Evolutionary conservation across 768 basidiomycete genomes (phyloP).

Genomic region (Tulasnella sp.): DNA sequence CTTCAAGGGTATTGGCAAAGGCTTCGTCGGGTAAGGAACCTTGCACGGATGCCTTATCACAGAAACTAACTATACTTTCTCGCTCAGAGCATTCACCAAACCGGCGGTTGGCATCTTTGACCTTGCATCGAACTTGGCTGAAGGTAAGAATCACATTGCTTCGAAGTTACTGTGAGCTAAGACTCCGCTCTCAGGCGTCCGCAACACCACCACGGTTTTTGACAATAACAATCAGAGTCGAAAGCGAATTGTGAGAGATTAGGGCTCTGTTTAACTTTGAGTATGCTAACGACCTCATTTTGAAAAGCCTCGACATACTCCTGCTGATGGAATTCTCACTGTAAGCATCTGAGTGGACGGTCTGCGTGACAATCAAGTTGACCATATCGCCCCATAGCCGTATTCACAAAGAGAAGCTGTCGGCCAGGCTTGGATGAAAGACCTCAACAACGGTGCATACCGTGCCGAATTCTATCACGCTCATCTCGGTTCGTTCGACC

Average conservation of each 20-base stretch:
- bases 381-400: constrained; percentile 37
- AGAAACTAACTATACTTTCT: neutral
- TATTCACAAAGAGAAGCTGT: constrained; percentile 83
- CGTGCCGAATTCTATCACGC: constrained; percentile 80
- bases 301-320: constrained; percentile 66
- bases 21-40: constrained; percentile 69
- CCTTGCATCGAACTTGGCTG: constrained; percentile 85
- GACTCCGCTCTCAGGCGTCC: constrained; percentile 49
- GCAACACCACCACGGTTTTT: constrained; percentile 97
- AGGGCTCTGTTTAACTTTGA: neutral
- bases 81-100: constrained; percentile 74
- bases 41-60: neutral
- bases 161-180: neutral
- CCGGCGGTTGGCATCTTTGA: constrained; percentile 96
- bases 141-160: constrained; percentile 40
- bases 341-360: constrained; percentile 37
- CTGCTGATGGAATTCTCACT: constrained; percentile 75
- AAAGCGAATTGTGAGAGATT: constrained; percentile 51
- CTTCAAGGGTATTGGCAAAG: constrained; percentile 96
- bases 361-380: neutral
- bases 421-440: constrained; percentile 96
- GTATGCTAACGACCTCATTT: constrained; percentile 8
- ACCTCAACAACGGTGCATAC: constrained; percentile 80
- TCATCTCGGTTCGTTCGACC: constrained; percentile 58
- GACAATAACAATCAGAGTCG: constrained; percentile 85